Conservation (phyloP, 2,329 filamentous ascomycete species). For the Cytospora mali region DNA sequence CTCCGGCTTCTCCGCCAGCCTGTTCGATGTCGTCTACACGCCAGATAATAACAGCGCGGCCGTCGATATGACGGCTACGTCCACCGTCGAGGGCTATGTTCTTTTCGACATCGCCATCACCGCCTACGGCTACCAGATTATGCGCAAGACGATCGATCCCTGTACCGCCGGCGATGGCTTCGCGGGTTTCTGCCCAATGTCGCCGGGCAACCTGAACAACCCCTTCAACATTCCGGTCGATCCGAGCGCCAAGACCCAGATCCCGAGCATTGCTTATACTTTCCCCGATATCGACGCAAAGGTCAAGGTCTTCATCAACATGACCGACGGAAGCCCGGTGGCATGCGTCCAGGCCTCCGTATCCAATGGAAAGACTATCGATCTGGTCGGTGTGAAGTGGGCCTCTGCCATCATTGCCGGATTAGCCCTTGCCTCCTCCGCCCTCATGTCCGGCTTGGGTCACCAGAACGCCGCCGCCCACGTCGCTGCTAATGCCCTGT, state of each 20-base stretch:
- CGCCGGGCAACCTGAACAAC: constrained; percentile 59
- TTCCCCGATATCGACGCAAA: constrained; percentile 82
- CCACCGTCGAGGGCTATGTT: constrained; percentile 73
- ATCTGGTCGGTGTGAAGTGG: constrained; percentile 82
- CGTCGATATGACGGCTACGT: constrained; percentile 73
- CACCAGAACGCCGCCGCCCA: constrained; percentile 87
- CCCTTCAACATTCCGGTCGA: constrained; percentile 64
- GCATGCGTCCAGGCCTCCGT: constrained; percentile 80
- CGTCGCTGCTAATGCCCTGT: constrained; percentile 81
- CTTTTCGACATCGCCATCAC: constrained; percentile 69
- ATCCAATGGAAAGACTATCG: constrained; percentile 82
- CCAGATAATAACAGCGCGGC: constrained; percentile 64
- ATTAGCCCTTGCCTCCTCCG: constrained; percentile 74
- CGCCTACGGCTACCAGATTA: constrained; percentile 72
- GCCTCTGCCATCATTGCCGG: constrained; percentile 76
- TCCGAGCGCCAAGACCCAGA: constrained; percentile 55
- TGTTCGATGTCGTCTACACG: constrained; percentile 76
- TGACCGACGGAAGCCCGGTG: constrained; percentile 57
- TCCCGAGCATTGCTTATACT: constrained; percentile 78
- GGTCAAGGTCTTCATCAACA: constrained; percentile 74
- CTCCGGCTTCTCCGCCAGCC: constrained; percentile 75
- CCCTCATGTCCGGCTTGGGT: constrained; percentile 78
- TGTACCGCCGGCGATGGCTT: constrained; percentile 59
- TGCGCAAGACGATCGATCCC: constrained; percentile 67
- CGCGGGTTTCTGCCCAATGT: constrained; percentile 79